A percentile compares a stretch with the other conserved stretches of the same genome.
Evolutionary conservation across 352 stramenopile species (phyloP).

Genomic region (Globisporangium radiosum): DNA sequence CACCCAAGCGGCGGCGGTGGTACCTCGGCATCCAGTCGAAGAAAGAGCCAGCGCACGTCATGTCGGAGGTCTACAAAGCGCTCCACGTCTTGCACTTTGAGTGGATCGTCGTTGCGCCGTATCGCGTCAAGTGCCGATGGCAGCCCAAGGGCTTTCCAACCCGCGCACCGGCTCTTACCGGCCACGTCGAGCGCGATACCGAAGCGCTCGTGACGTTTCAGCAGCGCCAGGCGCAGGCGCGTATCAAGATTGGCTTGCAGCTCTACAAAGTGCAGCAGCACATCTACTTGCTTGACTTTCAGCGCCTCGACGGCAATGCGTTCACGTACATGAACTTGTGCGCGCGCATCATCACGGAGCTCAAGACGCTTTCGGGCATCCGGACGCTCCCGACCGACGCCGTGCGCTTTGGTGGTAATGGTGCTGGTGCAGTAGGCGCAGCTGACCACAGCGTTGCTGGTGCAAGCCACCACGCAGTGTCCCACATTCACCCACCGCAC

Average conservation of each 20-base stretch:
- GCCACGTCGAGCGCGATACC: constrained; percentile 15
- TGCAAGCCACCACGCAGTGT: constrained; percentile 20
- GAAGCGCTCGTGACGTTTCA: constrained; percentile 23
- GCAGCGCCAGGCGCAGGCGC: constrained; percentile 26
- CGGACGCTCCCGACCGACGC: constrained; percentile 47
- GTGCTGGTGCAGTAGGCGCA: neutral
- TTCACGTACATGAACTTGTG: constrained; percentile 99
- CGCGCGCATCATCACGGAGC: constrained; percentile 98
- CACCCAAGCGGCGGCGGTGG: constrained; percentile 89
- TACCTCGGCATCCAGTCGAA: constrained; percentile 99
- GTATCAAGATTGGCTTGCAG: constrained; percentile 95
- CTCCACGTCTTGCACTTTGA: constrained; percentile 95
- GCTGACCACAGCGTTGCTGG: constrained; percentile 19
- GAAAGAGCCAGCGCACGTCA: constrained; percentile 98
- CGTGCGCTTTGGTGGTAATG: constrained; percentile 24
- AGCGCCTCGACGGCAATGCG: constrained; percentile 92
- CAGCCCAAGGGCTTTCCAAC: constrained; percentile 47
- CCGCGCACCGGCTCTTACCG: constrained; percentile 3
- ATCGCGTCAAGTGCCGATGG: constrained; percentile 97
- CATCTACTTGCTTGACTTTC: constrained; percentile 99
- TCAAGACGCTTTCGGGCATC: constrained; percentile 93
- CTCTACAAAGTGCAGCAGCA: constrained; percentile 97
- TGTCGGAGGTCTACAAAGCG: constrained; percentile 99
- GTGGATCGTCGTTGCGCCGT: constrained; percentile 95
- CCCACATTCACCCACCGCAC: neutral